Conservation (phyloP, 2,329 filamentous ascomycete genomes). For the Fusarium sarcochroum region DNA sequence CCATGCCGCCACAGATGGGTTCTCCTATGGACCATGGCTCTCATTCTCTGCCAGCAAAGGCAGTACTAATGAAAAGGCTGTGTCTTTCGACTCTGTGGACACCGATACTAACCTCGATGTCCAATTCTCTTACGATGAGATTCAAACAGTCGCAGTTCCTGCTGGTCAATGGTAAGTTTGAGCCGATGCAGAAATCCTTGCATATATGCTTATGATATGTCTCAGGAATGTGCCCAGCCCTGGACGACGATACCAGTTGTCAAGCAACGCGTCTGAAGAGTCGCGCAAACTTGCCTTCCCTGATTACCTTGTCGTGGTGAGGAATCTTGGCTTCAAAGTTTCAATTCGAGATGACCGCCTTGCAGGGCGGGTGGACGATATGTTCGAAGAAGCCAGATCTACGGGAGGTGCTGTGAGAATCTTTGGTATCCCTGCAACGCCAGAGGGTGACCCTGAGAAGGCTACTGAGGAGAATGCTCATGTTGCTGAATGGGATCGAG, state of each 20-base stretch:
- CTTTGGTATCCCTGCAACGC: constrained; percentile 36
- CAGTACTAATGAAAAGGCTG: constrained; percentile 2
- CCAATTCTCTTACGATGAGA: constrained; percentile 40
- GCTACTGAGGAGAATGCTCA: constrained; percentile 37
- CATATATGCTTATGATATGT: neutral
- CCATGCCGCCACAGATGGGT: constrained; percentile 28
- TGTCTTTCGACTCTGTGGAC: constrained; percentile 25
- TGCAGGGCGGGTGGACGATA: constrained; percentile 7
- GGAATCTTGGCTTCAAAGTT: constrained; percentile 40
- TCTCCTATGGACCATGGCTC: constrained; percentile 35
- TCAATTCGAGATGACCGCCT: constrained; percentile 14
- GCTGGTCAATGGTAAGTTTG: constrained; percentile 27
- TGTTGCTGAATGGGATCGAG: constrained; percentile 35
- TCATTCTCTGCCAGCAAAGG: constrained; percentile 24
- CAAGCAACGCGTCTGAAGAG: constrained; percentile 25
- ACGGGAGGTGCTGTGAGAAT: constrained; percentile 28
- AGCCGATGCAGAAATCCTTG: fast-evolving
- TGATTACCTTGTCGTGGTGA: constrained; percentile 33
- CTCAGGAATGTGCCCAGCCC: constrained; percentile 39
- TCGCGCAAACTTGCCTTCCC: constrained; percentile 40
- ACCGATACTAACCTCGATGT: constrained; percentile 30
- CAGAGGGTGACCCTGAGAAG: constrained; percentile 30
- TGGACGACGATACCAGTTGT: constrained; percentile 30
- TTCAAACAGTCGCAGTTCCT: constrained; percentile 31
- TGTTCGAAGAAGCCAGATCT: constrained; percentile 28